Percentiles rank a stretch among this genome's conserved stretches.
phyloP scores from a whole-genome alignment of 306 rosid genomes.

The Sindora glabra region DNA sequence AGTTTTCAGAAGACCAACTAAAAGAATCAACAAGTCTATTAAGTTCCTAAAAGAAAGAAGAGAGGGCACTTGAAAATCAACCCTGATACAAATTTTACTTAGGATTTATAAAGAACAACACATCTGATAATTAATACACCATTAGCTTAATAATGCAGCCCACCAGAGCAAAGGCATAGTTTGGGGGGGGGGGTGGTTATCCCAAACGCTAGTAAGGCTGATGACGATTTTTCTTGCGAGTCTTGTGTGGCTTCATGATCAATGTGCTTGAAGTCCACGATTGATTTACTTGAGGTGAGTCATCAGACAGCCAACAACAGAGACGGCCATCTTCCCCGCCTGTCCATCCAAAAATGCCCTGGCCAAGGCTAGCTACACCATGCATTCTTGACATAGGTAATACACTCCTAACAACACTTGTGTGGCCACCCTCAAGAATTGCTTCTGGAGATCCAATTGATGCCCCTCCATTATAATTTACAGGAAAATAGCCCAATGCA shows the following conservation, averaged over 20 bases:
- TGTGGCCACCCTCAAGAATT: constrained; percentile 82
- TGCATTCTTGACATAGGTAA: constrained; percentile 49
- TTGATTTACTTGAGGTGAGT: constrained; percentile 31
- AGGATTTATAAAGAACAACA: no score
- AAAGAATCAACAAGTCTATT: no score
- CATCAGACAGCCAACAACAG: constrained; percentile 82
- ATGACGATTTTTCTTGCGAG: constrained; percentile 54
- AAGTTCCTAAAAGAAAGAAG: no score
- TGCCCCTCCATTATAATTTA: constrained; percentile 29
- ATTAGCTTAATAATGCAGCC: background rate
- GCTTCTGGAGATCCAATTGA: constrained; percentile 72
- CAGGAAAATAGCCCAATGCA: constrained; percentile 73
- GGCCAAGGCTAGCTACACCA: constrained; percentile 26
- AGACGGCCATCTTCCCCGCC: constrained; percentile 96
- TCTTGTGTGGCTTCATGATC: constrained; percentile 38
- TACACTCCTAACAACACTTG: constrained; percentile 53
- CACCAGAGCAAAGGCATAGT: no score
- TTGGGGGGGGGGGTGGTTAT: background rate
- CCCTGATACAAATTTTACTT: no score
- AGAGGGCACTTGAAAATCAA: no score
- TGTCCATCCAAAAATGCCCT: constrained; percentile 79
- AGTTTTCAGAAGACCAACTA: no score
- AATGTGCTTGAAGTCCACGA: constrained; percentile 77
- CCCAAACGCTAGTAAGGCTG: constrained; percentile 48
- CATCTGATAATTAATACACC: background rate